Percentiles rank a stretch among this genome's conserved stretches.
Conservation (phyloP, 805 yeast genomes). For the Candida ascalaphidarum region DNA sequence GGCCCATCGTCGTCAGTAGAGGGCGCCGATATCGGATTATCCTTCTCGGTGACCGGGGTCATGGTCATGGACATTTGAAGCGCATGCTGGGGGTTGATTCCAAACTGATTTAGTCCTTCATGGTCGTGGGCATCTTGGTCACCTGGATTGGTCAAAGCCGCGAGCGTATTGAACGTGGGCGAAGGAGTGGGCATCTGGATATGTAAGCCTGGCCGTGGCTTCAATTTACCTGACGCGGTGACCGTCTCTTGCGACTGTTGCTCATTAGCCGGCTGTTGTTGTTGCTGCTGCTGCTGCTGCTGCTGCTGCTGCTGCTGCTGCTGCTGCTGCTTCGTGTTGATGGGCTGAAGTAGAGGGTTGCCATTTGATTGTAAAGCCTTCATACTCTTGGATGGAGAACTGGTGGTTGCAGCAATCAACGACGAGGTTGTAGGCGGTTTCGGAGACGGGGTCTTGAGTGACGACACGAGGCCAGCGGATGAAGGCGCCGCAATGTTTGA, state of each 20-base stretch:
- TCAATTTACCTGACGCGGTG: slow-evolving; percentile 16
- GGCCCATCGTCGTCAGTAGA: too few species aligned
- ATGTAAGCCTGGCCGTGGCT: slow-evolving; percentile 48
- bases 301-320: neutral
- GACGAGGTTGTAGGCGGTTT: slow-evolving; percentile 17
- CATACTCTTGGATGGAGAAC: slow-evolving; percentile 37
- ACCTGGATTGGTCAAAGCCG: slow-evolving; percentile 29
- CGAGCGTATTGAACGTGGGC: slow-evolving; percentile 18
- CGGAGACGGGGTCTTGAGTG: slow-evolving; percentile 29
- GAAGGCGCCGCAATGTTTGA: slow-evolving; percentile 34
- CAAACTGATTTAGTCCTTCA: slow-evolving; percentile 58
- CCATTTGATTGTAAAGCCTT: slow-evolving; percentile 39
- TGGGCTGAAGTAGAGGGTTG: slow-evolving; percentile 47
- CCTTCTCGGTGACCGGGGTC: slow-evolving; percentile 73
- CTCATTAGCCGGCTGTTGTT: neutral
- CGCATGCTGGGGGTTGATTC: slow-evolving; percentile 47
- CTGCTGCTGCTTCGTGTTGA: slow-evolving; percentile 32
- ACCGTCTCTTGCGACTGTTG: slow-evolving; percentile 1
- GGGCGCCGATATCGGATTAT: slow-evolving; percentile 3
- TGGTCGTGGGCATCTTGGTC: slow-evolving; percentile 5
- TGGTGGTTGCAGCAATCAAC: slow-evolving; percentile 10
- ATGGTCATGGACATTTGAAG: slow-evolving; percentile 51
- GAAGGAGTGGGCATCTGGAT: slow-evolving; percentile 75
- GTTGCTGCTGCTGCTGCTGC: neutral
- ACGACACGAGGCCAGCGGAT: slow-evolving; percentile 22